phyloP scores from a whole-genome alignment of 345 rosid genomes.

The Salix dunnii region DNA sequence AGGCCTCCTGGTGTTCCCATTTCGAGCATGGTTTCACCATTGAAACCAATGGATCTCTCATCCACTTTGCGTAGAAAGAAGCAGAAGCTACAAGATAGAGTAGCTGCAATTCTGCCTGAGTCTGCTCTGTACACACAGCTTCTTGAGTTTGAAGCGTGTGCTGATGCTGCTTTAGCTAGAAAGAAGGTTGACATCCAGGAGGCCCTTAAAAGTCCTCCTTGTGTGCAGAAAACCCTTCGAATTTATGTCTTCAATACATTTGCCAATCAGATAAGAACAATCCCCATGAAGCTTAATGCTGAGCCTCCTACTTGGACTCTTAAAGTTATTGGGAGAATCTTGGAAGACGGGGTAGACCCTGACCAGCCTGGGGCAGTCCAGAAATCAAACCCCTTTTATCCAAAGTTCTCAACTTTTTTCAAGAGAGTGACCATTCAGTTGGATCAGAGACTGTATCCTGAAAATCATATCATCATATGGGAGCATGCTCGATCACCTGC shows the following conservation, averaged over 20 bases:
- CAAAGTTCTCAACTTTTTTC: constrained; percentile 88
- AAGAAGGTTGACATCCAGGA: constrained; percentile 97
- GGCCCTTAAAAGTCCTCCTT: constrained; percentile 89
- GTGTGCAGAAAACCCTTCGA: constrained; percentile 82
- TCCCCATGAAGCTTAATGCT: constrained; percentile 76
- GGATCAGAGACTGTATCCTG: constrained; percentile 94
- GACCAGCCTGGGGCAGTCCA: constrained; percentile 87
- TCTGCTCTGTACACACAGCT: constrained; percentile 96
- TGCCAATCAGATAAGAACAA: constrained; percentile 72
- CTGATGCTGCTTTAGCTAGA: constrained; percentile 81
- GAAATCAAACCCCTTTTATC: constrained; percentile 62
- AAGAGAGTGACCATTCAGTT: constrained; percentile 76
- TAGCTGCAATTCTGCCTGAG: constrained; percentile 93
- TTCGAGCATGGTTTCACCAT: constrained; percentile 54
- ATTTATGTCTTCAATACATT: constrained; percentile 87
- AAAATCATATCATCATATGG: constrained; percentile 79
- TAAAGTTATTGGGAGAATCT: constrained; percentile 83
- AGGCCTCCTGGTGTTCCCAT: constrained; percentile 73
- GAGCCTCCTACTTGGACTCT: constrained; percentile 96
- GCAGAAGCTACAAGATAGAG: constrained; percentile 90
- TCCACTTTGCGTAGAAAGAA: constrained; percentile 82
- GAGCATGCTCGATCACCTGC: constrained; percentile 88
- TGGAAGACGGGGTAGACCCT: constrained; percentile 92
- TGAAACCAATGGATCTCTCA: constrained; percentile 73
- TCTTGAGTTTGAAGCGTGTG: constrained; percentile 90